Evolutionary conservation across 495 filamentous ascomycete species (phyloP), one percentile per base, ranked within the genome.

Genomic region (Aspergillus conjunctus): DNA sequence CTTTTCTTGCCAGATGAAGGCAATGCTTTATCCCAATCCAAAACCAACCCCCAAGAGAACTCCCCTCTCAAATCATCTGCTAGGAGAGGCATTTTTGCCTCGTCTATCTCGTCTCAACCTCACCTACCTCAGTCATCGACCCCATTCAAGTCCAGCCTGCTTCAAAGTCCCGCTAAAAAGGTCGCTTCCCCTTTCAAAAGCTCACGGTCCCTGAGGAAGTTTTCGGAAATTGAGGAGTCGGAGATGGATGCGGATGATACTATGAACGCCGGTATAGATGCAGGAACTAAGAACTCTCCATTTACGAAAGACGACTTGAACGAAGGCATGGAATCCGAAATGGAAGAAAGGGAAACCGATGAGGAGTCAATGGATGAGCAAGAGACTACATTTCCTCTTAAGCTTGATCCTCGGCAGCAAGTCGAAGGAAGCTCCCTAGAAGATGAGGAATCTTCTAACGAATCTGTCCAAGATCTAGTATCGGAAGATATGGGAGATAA

Each of bases 41-140:
- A 78, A 22, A 70, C 73, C 15, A 69, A 62, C 12, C 71, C 70
- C 4, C 68, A 53, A 4, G 63, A 52, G 8, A 51, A 69, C 22
- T 77, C 74, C 0, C 75, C 79, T 2, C 68, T 82, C 2, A 79
- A 78, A 59, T 69, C 73, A 31, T 81, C 81, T 5, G 78, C 80
- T 8, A 77, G 66, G 54, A 80, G 77, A 46, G 74, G 72, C 0
- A 62, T 75, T 14, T 59, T 83, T 57, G 73, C 65, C 18, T 64
- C 75, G 17, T 75, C 73, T 0, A 70, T 78, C 26, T 62, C 62
- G 2, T 61, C 58, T 8, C 58, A 63, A 20, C 50, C 59, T 39
- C 66, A 73, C 26, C 30, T 66, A 8, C 71, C 76, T 54, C 57
- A 67, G 12, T 64, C 68, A 0, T 71, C 72, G 7, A 71, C 77